Conservation (phyloP, 2,329 filamentous ascomycete species). For the Onygenales sp. region DNA sequence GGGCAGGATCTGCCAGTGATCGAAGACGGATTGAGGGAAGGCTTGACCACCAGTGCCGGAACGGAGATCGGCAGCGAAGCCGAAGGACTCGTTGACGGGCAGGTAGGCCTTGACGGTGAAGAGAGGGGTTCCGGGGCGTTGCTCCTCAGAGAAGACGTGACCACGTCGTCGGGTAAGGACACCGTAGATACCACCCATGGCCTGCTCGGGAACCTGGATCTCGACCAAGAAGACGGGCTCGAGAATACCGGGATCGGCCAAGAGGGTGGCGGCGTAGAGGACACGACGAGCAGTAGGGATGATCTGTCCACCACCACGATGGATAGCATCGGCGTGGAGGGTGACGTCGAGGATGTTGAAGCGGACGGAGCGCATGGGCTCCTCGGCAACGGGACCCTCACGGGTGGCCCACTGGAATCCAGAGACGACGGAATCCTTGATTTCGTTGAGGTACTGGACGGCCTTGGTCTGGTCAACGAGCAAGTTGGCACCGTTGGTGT, state of each 20-base stretch:
- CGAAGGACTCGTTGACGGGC: conserved; percentile 94
- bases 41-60: conserved; percentile 90
- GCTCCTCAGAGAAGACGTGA: conserved; percentile 98
- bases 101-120: conserved; percentile 99
- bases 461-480: conserved; percentile 99
- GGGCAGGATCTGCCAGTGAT: conserved; percentile 95
- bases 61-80: conserved; percentile 97
- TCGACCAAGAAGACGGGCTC: conserved; percentile 99
- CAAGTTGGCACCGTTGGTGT: conserved; percentile 96
- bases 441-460: conserved; percentile 99
- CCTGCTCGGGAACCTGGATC: conserved; percentile 96
- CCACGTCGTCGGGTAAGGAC: conserved; percentile 95
- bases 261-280: conserved; percentile 82
- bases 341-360: conserved; percentile 99
- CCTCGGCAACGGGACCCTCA: conserved; percentile 95
- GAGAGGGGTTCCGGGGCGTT: conserved; percentile 95
- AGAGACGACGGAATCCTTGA: conserved; percentile 99
- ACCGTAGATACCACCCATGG: conserved; percentile 99
- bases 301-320: conserved; percentile 98
- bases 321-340: conserved; percentile 97
- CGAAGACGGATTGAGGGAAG: conserved; percentile 98
- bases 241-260: conserved; percentile 82
- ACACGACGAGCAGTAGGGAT: conserved; percentile 98
- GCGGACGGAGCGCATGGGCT: conserved; percentile 93
- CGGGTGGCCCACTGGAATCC: conserved; percentile 99